Conservation (phyloP, 2,329 filamentous ascomycete genomes). For the Cadophora gregata region DNA sequence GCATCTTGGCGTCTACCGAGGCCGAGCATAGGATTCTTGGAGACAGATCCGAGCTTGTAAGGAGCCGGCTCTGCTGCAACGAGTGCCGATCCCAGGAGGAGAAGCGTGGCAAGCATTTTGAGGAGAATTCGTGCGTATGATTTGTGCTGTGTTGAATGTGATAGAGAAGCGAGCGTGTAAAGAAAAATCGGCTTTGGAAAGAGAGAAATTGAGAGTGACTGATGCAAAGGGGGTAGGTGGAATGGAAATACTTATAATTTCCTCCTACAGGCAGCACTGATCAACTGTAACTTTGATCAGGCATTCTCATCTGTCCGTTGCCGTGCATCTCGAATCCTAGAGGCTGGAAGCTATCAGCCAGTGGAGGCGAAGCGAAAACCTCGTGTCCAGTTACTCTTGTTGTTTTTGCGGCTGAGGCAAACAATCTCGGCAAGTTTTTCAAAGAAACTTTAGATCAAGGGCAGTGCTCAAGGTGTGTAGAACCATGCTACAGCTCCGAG, state of each 20-base stretch:
- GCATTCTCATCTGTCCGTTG: not conserved
- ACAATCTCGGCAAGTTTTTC: not conserved
- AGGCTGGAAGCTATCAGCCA: not conserved
- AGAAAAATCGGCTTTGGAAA: not conserved
- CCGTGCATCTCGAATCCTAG: not conserved
- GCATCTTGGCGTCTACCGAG: slow-evolving; percentile 51
- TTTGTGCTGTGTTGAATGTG: not conserved
- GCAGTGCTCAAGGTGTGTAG: not conserved
- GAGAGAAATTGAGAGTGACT: not conserved
- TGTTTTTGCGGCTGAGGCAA: slow-evolving; percentile 4
- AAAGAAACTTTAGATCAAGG: not conserved
- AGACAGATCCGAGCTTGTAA: slow-evolving; percentile 49
- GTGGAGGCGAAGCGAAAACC: slow-evolving; percentile 11
- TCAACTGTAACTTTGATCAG: not conserved
- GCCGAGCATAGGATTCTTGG: slow-evolving; percentile 48
- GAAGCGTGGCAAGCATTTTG: slow-evolving; percentile 37
- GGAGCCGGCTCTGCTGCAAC: slow-evolving; percentile 45
- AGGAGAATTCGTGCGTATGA: slow-evolving; percentile 27
- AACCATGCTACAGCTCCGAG: not conserved
- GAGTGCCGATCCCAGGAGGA: slow-evolving; percentile 40
- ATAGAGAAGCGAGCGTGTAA: slow-evolving; percentile 22
- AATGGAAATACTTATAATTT: slow-evolving; percentile 2
- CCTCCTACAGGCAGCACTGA: too few species aligned
- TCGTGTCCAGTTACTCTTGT: not conserved
- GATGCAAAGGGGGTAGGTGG: not conserved